phyloP scores from a whole-genome alignment of 2,329 filamentous ascomycete species.

The Ceratocystis eucalypticola region DNA sequence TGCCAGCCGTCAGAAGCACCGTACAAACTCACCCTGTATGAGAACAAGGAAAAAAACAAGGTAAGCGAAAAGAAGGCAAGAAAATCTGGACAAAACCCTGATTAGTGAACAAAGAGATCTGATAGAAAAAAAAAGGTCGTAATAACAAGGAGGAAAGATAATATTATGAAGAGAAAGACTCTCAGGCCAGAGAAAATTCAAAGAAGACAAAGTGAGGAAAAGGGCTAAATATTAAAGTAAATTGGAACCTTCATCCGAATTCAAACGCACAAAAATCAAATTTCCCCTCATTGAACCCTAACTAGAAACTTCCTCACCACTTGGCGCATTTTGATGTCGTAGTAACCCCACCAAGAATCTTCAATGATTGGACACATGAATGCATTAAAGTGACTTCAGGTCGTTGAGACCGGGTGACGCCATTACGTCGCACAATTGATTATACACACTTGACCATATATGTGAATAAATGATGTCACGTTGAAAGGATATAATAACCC shows the following conservation, averaged over 20 bases:
- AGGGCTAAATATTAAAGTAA: background rate
- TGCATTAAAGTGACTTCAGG: background rate
- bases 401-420: background rate
- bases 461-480: background rate
- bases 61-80: background rate
- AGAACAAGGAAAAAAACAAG: background rate
- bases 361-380: background rate
- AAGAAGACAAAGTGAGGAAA: background rate
- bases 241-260: background rate
- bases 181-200: background rate
- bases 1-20: background rate
- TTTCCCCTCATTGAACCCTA: conserved; percentile 8
- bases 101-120: background rate
- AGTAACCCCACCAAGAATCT: background rate
- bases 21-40: background rate
- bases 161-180: background rate
- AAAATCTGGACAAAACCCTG: background rate
- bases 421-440: background rate
- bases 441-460: background rate
- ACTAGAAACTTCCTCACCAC: background rate
- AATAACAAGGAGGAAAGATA: background rate
- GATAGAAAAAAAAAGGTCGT: background rate
- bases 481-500: background rate
- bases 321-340: background rate
- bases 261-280: background rate